A percentile compares a stretch with the other conserved stretches of the same genome.
phyloP scores from a whole-genome alignment of 768 basidiomycete species.

The Suillus spraguei region DNA sequence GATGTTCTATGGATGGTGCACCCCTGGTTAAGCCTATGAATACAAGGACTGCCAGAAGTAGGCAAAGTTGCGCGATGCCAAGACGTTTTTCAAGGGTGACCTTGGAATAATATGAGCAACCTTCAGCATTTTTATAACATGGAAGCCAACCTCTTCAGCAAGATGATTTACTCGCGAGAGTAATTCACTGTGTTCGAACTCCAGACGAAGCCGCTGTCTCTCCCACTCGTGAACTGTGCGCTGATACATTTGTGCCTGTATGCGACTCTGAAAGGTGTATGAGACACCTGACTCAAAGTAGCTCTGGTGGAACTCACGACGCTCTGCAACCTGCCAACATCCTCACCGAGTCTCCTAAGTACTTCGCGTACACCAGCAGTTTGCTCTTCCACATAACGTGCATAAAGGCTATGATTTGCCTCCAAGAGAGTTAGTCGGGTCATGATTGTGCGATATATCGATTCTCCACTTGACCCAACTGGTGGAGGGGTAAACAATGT shows the following conservation, averaged over 20 bases:
- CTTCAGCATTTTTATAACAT: background rate
- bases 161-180: constrained; percentile 73
- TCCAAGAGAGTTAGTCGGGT: constrained; percentile 87
- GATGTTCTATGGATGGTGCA: constrained; percentile 37
- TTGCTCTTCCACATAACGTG: constrained; percentile 90
- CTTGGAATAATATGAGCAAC: constrained; percentile 38
- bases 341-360: constrained; percentile 72
- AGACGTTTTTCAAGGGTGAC: constrained; percentile 88
- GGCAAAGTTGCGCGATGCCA: constrained; percentile 83
- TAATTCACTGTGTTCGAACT: constrained; percentile 71
- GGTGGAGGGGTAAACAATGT: background rate
- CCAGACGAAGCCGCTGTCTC: constrained; percentile 62
- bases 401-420: constrained; percentile 82
- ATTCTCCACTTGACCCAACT: constrained; percentile 59
- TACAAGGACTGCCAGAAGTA: constrained; percentile 79
- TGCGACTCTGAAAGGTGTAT: constrained; percentile 51
- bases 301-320: constrained; percentile 48
- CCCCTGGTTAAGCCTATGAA: constrained; percentile 89
- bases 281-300: background rate
- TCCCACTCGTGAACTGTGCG: constrained; percentile 71
- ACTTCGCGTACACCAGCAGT: constrained; percentile 73
- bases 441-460: constrained; percentile 96
- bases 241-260: constrained; percentile 68
- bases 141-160: constrained; percentile 68
- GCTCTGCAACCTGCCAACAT: constrained; percentile 77